Percentiles rank a stretch among this genome's conserved stretches.
Evolutionary conservation across 2,329 filamentous ascomycete genomes (phyloP).

Genomic region (Aureobasidium sp.): DNA sequence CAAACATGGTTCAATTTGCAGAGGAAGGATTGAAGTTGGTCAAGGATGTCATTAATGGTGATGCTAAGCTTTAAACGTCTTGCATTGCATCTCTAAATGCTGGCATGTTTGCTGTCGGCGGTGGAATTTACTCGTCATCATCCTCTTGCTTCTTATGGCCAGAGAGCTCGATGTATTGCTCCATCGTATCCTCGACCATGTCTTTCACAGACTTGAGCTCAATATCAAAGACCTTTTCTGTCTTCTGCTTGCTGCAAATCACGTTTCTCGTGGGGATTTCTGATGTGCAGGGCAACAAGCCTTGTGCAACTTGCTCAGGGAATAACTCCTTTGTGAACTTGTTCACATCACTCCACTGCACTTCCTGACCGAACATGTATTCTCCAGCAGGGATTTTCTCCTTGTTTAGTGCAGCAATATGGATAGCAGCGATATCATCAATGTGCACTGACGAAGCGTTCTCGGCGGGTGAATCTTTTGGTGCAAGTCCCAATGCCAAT

Average conservation of each 20-base stretch:
- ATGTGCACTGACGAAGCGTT: slow-evolving; percentile 19
- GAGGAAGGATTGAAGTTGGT: slow-evolving; percentile 50
- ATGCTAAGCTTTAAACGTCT: slow-evolving; percentile 27
- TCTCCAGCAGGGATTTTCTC: slow-evolving; percentile 5
- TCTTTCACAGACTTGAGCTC: slow-evolving; percentile 17
- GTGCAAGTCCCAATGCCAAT: slow-evolving; percentile 17
- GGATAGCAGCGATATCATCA: slow-evolving; percentile 28
- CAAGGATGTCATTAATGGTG: slow-evolving; percentile 47
- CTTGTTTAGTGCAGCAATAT: slow-evolving; percentile 25
- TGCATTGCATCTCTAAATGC: neutral
- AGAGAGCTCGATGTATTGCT: slow-evolving; percentile 19
- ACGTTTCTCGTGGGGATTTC: slow-evolving; percentile 16
- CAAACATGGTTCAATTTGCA: slow-evolving; percentile 58
- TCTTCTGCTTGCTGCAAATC: slow-evolving; percentile 17
- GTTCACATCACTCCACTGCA: slow-evolving; percentile 19
- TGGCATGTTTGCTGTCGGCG: neutral
- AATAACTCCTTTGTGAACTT: slow-evolving; percentile 17
- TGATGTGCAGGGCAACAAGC: slow-evolving; percentile 12
- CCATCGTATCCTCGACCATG: slow-evolving; percentile 17
- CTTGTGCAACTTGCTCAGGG: slow-evolving; percentile 17
- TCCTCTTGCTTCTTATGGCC: neutral
- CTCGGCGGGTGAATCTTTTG: slow-evolving; percentile 8
- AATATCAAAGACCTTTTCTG: slow-evolving; percentile 19
- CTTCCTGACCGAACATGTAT: slow-evolving; percentile 6
- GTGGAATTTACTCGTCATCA: neutral